phyloP scores from a whole-genome alignment of 1,284 basidiomycete genomes.

The Singerocomus inundabilis region DNA sequence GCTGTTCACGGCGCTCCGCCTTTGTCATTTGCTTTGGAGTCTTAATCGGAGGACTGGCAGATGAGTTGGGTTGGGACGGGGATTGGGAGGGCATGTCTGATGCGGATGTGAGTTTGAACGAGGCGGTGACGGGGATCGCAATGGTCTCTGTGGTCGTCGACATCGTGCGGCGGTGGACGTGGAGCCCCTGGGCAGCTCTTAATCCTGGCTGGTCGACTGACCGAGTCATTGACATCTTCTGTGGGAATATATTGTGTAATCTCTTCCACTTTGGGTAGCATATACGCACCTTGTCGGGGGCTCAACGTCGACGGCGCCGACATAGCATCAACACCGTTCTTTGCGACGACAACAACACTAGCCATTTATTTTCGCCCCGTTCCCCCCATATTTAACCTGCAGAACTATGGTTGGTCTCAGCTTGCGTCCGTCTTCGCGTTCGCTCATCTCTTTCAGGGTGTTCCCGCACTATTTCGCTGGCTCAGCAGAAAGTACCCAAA shows the following conservation, averaged over 20 bases:
- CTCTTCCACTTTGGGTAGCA: conserved; percentile 10
- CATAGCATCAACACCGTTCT: neutral
- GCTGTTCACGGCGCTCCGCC: conserved; percentile 75
- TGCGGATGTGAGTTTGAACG: conserved; percentile 22
- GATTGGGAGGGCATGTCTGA: conserved; percentile 10
- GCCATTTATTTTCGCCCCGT: neutral
- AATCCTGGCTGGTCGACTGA: neutral
- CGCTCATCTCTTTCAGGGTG: conserved; percentile 59
- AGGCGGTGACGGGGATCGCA: conserved; percentile 10
- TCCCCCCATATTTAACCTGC: neutral
- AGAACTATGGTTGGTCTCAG: conserved; percentile 20
- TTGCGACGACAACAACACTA: neutral
- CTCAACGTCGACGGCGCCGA: conserved; percentile 1
- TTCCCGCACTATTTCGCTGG: conserved; percentile 93
- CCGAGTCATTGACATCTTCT: conserved; percentile 17
- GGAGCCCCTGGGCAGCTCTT: neutral
- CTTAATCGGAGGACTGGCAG: conserved; percentile 11
- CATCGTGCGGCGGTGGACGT: conserved; percentile 16
- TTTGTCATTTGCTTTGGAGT: conserved; percentile 74
- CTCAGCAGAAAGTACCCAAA: conserved; percentile 96
- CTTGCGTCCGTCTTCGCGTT: neutral
- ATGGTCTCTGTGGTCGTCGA: conserved; percentile 30
- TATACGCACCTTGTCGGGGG: neutral
- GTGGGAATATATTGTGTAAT: conserved; percentile 32
- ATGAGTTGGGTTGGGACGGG: conserved; percentile 3